Conservation (phyloP, 2,329 filamentous ascomycete species). For the Mycosphaerella sp. region DNA sequence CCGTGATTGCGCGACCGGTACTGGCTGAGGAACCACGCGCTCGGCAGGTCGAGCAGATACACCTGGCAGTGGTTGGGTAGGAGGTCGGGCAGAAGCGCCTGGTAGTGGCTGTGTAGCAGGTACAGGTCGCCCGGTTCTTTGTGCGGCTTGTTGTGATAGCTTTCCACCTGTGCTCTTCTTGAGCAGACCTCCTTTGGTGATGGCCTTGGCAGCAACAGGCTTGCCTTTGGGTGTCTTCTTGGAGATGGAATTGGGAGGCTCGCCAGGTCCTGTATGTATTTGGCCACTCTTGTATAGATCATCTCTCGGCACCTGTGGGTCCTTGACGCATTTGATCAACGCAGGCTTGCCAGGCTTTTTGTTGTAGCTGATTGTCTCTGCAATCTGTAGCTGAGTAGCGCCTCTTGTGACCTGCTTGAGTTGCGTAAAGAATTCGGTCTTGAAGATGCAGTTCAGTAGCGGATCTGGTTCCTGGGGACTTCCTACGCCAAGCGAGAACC, state of each 20-base stretch:
- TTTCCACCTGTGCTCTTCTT: slow-evolving; percentile 68
- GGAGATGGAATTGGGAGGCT: slow-evolving; percentile 75
- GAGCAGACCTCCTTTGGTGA: slow-evolving; percentile 88
- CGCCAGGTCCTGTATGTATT: slow-evolving; percentile 78
- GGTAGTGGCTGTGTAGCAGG: slow-evolving; percentile 40
- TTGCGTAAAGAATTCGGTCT: slow-evolving; percentile 95
- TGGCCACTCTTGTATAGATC: slow-evolving; percentile 93
- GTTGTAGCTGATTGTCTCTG: slow-evolving; percentile 83
- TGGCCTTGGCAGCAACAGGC: slow-evolving; percentile 77
- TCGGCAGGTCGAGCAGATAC: slow-evolving; percentile 23
- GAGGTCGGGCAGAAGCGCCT: slow-evolving; percentile 35
- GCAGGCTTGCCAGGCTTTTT: slow-evolving; percentile 96
- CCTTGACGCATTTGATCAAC: slow-evolving; percentile 81
- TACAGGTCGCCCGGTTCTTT: slow-evolving; percentile 41
- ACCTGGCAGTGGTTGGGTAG: slow-evolving; percentile 35
- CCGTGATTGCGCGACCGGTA: slow-evolving; percentile 5
- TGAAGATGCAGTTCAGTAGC: slow-evolving; percentile 87
- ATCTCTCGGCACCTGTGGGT: slow-evolving; percentile 62
- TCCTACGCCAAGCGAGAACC: slow-evolving; percentile 90
- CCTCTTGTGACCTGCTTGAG: slow-evolving; percentile 74
- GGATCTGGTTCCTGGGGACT: slow-evolving; percentile 88
- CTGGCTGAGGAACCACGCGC: slow-evolving; percentile 25
- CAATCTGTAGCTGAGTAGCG: slow-evolving; percentile 73
- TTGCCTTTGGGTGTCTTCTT: slow-evolving; percentile 81
- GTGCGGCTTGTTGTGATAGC: slow-evolving; percentile 51